These are phyloP conservation scores for Backusella mclennaniae DNA, from an alignment of 192 early-diverging fungal genomes.

Conservation along the genomic window DNA sequence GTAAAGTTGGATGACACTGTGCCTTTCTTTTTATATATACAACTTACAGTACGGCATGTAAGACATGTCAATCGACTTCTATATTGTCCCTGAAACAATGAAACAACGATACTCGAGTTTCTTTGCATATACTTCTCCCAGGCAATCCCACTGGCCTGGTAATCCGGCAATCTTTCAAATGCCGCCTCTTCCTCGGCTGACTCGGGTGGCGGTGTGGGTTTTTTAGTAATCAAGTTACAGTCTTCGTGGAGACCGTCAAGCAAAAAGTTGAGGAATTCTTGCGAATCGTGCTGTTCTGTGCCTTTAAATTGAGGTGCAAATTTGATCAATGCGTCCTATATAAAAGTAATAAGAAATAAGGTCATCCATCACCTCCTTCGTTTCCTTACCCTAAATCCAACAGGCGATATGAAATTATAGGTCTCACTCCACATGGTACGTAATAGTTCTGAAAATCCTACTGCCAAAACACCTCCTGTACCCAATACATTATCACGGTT, in stretches of 20 bases:
- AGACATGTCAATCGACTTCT: constrained; percentile 66
- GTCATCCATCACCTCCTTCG: too few relatives aligned
- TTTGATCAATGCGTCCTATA: constrained; percentile 58
- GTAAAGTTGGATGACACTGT: background rate
- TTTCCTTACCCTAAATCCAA: constrained; percentile 59
- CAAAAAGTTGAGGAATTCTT: constrained; percentile 92
- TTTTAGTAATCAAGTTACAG: constrained; percentile 63
- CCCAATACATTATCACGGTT: constrained; percentile 70
- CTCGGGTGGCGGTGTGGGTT: constrained; percentile 39
- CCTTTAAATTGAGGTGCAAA: constrained; percentile 84
- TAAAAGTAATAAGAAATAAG: too few relatives aligned
- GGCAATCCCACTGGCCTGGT: constrained; percentile 54
- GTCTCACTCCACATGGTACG: constrained; percentile 81
- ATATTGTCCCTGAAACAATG: constrained; percentile 87
- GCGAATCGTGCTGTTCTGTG: constrained; percentile 94
- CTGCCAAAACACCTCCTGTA: constrained; percentile 68
- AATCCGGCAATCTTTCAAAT: constrained; percentile 69
- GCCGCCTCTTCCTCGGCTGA: constrained; percentile 47
- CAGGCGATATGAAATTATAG: constrained; percentile 76
- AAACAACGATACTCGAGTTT: constrained; percentile 85
- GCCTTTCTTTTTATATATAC: background rate
- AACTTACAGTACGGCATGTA: constrained; percentile 52
- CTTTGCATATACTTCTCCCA: constrained; percentile 74
- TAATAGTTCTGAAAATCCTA: constrained; percentile 77
- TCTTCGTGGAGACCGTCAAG: constrained; percentile 92